A percentile compares a stretch with the other conserved stretches of the same genome.
Conservation (phyloP, 2,329 filamentous ascomycete genomes). For the Botrytis paeoniae region DNA sequence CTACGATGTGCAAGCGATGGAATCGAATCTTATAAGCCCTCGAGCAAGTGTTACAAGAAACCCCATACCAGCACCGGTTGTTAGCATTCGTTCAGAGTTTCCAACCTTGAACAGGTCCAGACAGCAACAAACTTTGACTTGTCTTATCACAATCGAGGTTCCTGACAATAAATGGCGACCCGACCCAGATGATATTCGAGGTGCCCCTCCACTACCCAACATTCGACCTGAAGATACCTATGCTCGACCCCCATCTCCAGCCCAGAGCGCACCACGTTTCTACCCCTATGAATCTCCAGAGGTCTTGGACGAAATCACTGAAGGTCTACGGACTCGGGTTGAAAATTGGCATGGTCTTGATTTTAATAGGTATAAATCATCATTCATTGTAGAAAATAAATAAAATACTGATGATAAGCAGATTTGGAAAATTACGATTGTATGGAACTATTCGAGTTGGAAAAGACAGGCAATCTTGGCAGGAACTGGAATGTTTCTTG, state of each 20-base stretch:
- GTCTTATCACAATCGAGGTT: constrained; percentile 89
- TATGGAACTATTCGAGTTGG: constrained; percentile 90
- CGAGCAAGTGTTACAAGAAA: constrained; percentile 68
- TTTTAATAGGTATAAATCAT: constrained; percentile 63
- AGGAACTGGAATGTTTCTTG: constrained; percentile 94
- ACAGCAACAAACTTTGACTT: constrained; percentile 92
- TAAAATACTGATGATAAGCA: constrained; percentile 41
- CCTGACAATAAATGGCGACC: constrained; percentile 88
- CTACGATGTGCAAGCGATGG: constrained; percentile 95
- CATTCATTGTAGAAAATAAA: neutral
- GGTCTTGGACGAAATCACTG: constrained; percentile 78
- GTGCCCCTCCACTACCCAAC: constrained; percentile 44
- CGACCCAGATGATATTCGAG: constrained; percentile 74
- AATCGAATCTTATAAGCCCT: constrained; percentile 75
- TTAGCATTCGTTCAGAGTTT: constrained; percentile 96
- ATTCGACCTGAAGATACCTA: constrained; percentile 52
- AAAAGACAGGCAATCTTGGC: constrained; percentile 95
- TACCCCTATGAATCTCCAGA: constrained; percentile 73
- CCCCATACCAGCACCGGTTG: constrained; percentile 82
- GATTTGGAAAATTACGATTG: constrained; percentile 86
- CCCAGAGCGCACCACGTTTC: constrained; percentile 51
- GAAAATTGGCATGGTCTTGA: constrained; percentile 98
- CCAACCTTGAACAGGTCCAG: constrained; percentile 88
- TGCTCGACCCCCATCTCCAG: constrained; percentile 57
- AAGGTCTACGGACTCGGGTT: constrained; percentile 79